Evolutionary conservation across 1,284 basidiomycete genomes (phyloP).

Genomic region (Papiliotrema terrestris): DNA sequence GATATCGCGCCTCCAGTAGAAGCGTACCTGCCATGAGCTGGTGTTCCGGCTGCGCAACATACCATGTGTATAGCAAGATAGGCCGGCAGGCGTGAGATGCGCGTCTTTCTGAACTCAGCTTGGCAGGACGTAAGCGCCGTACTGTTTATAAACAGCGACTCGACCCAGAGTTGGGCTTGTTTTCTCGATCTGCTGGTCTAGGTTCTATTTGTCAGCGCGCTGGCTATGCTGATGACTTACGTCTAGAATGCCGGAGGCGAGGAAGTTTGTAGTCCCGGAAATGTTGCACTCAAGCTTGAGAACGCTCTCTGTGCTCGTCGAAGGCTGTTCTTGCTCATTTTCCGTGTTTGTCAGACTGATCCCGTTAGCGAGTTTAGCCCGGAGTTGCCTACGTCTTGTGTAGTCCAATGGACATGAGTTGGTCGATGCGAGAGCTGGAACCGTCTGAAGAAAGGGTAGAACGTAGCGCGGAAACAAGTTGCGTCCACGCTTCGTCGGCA

Average conservation of each 20-base stretch:
- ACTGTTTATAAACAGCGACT: conserved; percentile 76
- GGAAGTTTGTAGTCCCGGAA: conserved; percentile 76
- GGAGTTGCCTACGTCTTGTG: conserved; percentile 63
- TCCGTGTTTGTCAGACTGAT: conserved; percentile 71
- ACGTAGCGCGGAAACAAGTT: conserved; percentile 75
- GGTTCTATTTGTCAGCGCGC: conserved; percentile 54
- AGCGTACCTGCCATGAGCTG: conserved; percentile 75
- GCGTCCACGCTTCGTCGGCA: conserved; percentile 91
- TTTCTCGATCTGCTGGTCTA: conserved; percentile 85
- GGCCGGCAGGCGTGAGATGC: conserved; percentile 76
- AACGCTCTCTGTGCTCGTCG: conserved; percentile 66
- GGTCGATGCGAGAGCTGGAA: conserved; percentile 63
- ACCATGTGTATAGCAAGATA: conserved; percentile 49
- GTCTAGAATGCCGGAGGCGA: conserved; percentile 80
- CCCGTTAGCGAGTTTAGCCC: background rate
- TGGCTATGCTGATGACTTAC: conserved; percentile 51
- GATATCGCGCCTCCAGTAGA: conserved; percentile 91
- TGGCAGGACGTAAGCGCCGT: background rate
- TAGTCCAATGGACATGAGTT: conserved; percentile 79
- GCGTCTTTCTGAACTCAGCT: conserved; percentile 54
- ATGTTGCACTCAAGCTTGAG: conserved; percentile 95
- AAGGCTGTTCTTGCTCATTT: conserved; percentile 70
- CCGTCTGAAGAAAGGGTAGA: conserved; percentile 55
- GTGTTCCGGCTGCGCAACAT: background rate
- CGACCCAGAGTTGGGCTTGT: conserved; percentile 73